phyloP scores from a whole-genome alignment of 805 yeast genomes.

The Starmerella lactis-condensi region DNA sequence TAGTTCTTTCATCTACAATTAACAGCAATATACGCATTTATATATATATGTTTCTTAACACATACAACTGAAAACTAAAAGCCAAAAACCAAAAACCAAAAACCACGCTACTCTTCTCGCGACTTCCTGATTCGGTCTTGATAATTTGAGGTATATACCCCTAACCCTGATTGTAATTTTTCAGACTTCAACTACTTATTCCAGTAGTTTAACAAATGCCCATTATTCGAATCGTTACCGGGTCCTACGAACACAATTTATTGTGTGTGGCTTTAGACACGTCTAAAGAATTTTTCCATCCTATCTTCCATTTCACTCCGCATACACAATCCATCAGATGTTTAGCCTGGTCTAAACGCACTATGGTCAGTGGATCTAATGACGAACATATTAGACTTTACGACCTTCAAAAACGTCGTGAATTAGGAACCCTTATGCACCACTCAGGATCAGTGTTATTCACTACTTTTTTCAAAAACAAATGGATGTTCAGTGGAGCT shows the following conservation, averaged over 20 bases:
- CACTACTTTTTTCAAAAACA: slow-evolving; percentile 38
- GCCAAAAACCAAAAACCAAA: no score
- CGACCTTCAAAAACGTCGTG: slow-evolving; percentile 84
- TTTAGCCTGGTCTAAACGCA: slow-evolving; percentile 63
- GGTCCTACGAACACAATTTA: slow-evolving; percentile 87
- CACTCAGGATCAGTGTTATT: slow-evolving; percentile 80
- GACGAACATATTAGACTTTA: slow-evolving; percentile 91
- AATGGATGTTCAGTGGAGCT: slow-evolving; percentile 80
- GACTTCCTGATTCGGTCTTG: no score
- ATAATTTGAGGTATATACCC: no score
- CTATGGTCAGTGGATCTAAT: slow-evolving; percentile 81
- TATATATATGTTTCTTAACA: no score
- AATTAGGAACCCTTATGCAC: slow-evolving; percentile 71
- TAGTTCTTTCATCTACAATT: no score
- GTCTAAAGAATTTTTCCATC: slow-evolving; percentile 43
- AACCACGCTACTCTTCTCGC: no score
- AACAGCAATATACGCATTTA: no score
- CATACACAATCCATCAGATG: slow-evolving; percentile 77
- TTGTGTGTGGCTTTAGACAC: slow-evolving; percentile 57
- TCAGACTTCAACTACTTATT: no score
- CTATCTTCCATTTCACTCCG: slow-evolving; percentile 90
- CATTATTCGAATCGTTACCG: slow-evolving; percentile 59
- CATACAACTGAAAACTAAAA: no score
- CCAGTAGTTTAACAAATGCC: no score
- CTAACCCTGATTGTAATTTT: no score